Conservation (phyloP, 176 grass and related monocot species). For the Hyparrhenia diplandra region DNA sequence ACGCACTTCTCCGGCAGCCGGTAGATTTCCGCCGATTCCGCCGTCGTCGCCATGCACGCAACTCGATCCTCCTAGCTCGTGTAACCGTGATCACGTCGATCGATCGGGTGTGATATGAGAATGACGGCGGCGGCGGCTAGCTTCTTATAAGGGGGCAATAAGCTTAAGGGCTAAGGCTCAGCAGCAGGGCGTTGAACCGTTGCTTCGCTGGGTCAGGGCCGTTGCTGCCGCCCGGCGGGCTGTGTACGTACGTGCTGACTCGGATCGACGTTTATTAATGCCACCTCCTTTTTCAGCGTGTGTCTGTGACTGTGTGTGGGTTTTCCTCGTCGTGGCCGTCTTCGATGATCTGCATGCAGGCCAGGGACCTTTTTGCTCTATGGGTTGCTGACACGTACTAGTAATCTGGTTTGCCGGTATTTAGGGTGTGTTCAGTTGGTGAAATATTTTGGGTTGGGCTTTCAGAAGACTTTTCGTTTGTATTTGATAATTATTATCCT, state of each 20-base stretch:
- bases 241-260: slow-evolving; percentile 32
- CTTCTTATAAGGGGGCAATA: slow-evolving; percentile 18
- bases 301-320: neutral
- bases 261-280: slow-evolving; percentile 27
- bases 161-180: slow-evolving; percentile 78
- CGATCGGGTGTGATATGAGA: too few relatives aligned
- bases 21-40: slow-evolving; percentile 24
- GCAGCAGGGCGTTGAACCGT: neutral
- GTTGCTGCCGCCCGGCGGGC: neutral
- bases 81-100: neutral
- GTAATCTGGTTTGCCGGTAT: too few relatives aligned
- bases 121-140: neutral
- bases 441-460: too few relatives aligned
- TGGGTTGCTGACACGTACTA: slow-evolving; percentile 9
- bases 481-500: too few relatives aligned
- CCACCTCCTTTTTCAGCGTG: slow-evolving; percentile 3
- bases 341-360: neutral
- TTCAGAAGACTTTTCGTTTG: too few relatives aligned
- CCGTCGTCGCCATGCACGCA: neutral
- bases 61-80: neutral
- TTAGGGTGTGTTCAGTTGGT: too few relatives aligned
- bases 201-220: neutral
- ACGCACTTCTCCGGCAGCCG: slow-evolving; percentile 70
- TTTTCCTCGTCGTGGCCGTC: slow-evolving; percentile 1
- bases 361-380: neutral